Conservation (phyloP, 495 filamentous ascomycete genomes). For the Talaromyces proteolyticus region DNA sequence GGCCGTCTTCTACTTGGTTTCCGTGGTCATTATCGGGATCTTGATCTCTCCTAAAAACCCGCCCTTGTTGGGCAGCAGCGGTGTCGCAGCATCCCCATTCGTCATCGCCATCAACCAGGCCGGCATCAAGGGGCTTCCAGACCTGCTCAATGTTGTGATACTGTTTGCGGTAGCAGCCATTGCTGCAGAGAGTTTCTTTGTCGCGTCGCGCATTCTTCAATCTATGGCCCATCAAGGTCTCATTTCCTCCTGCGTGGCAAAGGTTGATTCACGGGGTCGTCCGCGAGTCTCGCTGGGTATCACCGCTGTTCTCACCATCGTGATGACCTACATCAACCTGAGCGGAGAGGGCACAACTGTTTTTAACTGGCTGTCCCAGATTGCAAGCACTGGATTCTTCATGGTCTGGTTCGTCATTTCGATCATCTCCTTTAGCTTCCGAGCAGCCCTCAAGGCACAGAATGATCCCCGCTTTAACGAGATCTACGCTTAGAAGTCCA, state of each 20-base stretch:
- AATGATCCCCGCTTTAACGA: conserved; percentile 17
- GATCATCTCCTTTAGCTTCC: conserved; percentile 22
- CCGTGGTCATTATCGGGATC: conserved; percentile 18
- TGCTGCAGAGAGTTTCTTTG: conserved; percentile 20
- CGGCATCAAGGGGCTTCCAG: conserved; percentile 18
- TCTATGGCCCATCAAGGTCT: conserved; percentile 22
- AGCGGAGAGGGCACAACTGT: conserved; percentile 13
- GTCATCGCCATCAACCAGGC: conserved; percentile 23
- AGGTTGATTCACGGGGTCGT: conserved; percentile 19
- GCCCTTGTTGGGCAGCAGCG: conserved; percentile 14
- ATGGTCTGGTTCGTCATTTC: conserved; percentile 24
- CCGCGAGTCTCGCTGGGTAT: conserved; percentile 16
- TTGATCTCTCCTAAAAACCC: conserved; percentile 22
- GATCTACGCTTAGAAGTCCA: conserved; percentile 20
- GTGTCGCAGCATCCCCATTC: conserved; percentile 30
- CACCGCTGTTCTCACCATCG: conserved; percentile 13
- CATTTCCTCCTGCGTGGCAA: conserved; percentile 13
- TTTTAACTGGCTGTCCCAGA: conserved; percentile 21
- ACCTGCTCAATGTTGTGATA: conserved; percentile 23
- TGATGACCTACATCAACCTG: conserved; percentile 23
- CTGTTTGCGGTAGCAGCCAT: conserved; percentile 23
- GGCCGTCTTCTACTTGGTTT: conserved; percentile 20
- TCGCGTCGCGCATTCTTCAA: conserved; percentile 21
- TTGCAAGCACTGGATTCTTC: conserved; percentile 23
- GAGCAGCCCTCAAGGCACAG: conserved; percentile 21